Evolutionary conservation across 2,329 filamentous ascomycete genomes (phyloP).

Genomic region (Malbranchea zuffiana): DNA sequence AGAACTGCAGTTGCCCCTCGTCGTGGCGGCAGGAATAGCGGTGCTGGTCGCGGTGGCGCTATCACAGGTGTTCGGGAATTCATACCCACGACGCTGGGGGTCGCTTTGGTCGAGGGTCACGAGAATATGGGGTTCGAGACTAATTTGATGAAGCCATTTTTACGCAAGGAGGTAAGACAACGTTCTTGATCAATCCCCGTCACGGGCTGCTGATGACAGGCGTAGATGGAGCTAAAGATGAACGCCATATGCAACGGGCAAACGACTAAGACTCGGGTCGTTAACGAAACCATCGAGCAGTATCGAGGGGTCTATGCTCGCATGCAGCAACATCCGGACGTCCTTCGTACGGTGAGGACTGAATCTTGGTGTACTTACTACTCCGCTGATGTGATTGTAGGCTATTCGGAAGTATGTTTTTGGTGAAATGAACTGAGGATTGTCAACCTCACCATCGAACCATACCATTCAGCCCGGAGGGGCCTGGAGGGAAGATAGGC

Average conservation of each 20-base stretch:
- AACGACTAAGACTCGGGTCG: conserved; percentile 5
- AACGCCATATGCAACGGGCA: conserved; percentile 5
- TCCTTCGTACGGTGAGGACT: conserved; percentile 7
- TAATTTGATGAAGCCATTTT: conserved; percentile 5
- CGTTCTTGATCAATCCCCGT: conserved; percentile 5
- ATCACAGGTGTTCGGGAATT: conserved; percentile 6
- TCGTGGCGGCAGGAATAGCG: conserved; percentile 9
- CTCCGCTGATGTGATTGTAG: conserved; percentile 5
- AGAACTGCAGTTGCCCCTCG: conserved; percentile 6
- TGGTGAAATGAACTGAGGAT: conserved; percentile 8
- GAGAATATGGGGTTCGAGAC: conserved; percentile 8
- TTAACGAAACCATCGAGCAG: conserved; percentile 5
- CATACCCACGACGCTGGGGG: conserved; percentile 5
- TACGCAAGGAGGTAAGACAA: conserved; percentile 7
- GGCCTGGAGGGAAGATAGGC: too few species aligned
- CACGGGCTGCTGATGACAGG: conserved; percentile 4
- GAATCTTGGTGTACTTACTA: conserved; percentile 4
- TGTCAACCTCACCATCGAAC: conserved; percentile 7
- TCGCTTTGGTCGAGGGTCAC: conserved; percentile 6
- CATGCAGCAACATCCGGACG: conserved; percentile 3
- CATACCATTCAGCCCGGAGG: too few species aligned
- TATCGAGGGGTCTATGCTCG: conserved; percentile 8
- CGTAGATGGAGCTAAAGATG: conserved; percentile 8
- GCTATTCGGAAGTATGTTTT: conserved; percentile 9
- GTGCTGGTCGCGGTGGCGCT: conserved; percentile 3